Base-by-base conservation (phyloP, 345 rosid genomes). In the Diplotaxis tenuifolia region DNA sequence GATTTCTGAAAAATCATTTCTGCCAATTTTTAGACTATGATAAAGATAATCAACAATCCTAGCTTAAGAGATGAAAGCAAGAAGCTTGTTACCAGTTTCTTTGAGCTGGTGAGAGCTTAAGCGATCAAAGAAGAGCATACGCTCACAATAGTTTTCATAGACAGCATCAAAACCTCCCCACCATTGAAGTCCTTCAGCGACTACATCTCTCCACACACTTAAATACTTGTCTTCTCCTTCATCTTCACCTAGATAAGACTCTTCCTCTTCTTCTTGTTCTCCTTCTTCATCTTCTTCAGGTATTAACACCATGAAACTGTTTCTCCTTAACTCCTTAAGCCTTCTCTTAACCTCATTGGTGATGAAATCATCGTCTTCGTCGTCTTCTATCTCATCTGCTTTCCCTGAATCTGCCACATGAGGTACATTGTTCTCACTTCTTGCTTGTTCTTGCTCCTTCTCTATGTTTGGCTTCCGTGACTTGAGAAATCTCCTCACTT, bases 101-200 rank as follows among this genome's bases (percentile, higher is more conserved):
- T 80, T 80, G 62, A 86, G 89, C 76, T 86, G 96, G 60, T 80
- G 91, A 29, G 84, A 80, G 75, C 86, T 90, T 75, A 87, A 78
- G 12, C 86, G 82, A 80, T 90, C 97, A 65, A 86, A 95, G 85
- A 83, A 90, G 70, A 95, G 81, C 97, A 95, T 95, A 54, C 89
- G 75, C 65, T 92, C 96, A 12, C 94, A 86, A 71, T 95, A 95
- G 82, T 86, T 89, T 28, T 83, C 96, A 77, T 95, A 90, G 15
- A 92, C 84, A 75, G 84, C 89, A 84, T 92, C 97, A 77, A 95
- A 90, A 12, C 97, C 98, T 64, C 89, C 90, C 98, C 99, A 95
- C 99, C 96, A 92, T 70, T 85, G 90, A 69, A 92, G 85, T 38
- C 88, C 96, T 74, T 92, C 91, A 19, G 90, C 96, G 65, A 88